Evolutionary conservation across 345 rosid species (phyloP).

Genomic region (Lepidium aucheri): DNA sequence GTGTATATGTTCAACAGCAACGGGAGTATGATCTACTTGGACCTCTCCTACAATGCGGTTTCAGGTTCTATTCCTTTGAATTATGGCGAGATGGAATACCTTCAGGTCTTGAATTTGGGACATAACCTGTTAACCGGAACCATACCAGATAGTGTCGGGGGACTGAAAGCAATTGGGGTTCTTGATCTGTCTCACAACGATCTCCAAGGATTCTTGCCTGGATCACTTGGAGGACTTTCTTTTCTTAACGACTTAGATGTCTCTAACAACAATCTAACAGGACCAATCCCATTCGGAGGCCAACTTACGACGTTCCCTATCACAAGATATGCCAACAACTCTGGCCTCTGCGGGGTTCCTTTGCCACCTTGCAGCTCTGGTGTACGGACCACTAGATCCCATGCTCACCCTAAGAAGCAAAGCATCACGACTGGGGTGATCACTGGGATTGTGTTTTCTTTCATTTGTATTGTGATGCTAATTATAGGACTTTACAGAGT

Average conservation of each 20-base stretch:
- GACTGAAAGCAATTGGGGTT: conserved; percentile 66
- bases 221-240: conserved; percentile 47
- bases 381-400: conserved; percentile 22
- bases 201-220: conserved; percentile 62
- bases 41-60: conserved; percentile 67
- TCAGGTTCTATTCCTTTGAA: conserved; percentile 62
- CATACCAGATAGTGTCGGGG: conserved; percentile 75
- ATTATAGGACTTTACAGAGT: conserved; percentile 31
- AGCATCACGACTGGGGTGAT: conserved; percentile 54
- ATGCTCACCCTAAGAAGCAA: conserved; percentile 39
- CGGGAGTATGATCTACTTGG: conserved; percentile 89
- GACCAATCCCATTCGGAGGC: conserved; percentile 67
- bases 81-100: conserved; percentile 53
- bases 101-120: conserved; percentile 89
- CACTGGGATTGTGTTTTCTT: conserved; percentile 64
- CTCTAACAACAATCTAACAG: conserved; percentile 65
- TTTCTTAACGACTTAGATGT: conserved; percentile 58
- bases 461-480: conserved; percentile 61
- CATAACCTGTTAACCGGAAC: conserved; percentile 62
- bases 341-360: conserved; percentile 86
- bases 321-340: conserved; percentile 50
- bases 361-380: conserved; percentile 43
- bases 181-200: conserved; percentile 69
- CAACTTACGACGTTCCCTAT: conserved; percentile 67
- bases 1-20: conserved; percentile 56